phyloP scores from a whole-genome alignment of 1,284 basidiomycete genomes.

The Trametes polyzona region DNA sequence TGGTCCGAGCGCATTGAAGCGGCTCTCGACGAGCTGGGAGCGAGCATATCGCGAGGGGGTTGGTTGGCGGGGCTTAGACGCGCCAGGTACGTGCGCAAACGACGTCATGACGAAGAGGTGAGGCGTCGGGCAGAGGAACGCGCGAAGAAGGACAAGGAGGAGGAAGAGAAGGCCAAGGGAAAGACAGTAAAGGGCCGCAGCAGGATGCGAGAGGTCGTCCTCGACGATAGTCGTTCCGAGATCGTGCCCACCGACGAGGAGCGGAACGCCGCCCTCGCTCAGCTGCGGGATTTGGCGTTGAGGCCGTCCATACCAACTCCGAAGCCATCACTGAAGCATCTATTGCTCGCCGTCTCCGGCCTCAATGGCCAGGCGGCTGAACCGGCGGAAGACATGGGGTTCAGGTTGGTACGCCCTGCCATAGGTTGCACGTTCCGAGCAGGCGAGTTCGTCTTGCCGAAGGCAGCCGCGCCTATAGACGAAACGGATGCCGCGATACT shows the following conservation, averaged over 20 bases:
- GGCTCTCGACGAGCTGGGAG: constrained; percentile 32
- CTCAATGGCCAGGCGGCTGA: constrained; percentile 34
- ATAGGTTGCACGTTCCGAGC: constrained; percentile 51
- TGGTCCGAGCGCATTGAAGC: constrained; percentile 31
- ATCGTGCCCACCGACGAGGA: constrained; percentile 17
- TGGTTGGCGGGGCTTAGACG: constrained; percentile 37
- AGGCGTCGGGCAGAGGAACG: constrained; percentile 16
- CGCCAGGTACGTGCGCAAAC: constrained; percentile 22
- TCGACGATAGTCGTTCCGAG: constrained; percentile 14
- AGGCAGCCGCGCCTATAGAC: constrained; percentile 34
- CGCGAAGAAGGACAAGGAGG: constrained; percentile 28
- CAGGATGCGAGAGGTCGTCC: constrained; percentile 21
- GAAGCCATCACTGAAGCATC: constrained; percentile 44
- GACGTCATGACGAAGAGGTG: constrained; percentile 19
- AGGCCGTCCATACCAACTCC: constrained; percentile 25
- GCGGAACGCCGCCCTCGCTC: constrained; percentile 24
- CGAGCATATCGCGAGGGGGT: constrained; percentile 29
- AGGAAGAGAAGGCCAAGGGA: constrained; percentile 21
- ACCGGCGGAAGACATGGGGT: constrained; percentile 45
- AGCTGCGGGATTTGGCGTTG: constrained; percentile 39
- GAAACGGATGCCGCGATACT: constrained; percentile 40
- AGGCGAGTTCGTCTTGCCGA: constrained; percentile 46
- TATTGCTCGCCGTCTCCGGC: constrained; percentile 52
- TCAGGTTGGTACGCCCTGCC: constrained; percentile 44
- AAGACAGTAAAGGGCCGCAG: constrained; percentile 19